Conservation (phyloP, 2,329 filamentous ascomycete species). For the Lasiodiplodia sp. region DNA sequence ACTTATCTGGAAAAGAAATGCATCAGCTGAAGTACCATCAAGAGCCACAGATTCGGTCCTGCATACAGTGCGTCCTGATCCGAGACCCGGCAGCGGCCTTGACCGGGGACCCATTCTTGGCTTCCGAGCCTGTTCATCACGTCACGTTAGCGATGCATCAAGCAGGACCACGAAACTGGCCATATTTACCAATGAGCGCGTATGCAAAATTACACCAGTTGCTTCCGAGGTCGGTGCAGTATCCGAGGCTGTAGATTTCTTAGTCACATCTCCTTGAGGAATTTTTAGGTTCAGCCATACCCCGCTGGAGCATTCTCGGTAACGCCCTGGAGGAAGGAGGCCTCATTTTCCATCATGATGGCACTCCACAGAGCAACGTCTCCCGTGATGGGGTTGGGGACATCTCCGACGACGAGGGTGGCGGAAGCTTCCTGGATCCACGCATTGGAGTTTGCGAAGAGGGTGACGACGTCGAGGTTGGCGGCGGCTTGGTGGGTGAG, state of each 20-base stretch:
- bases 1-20: slow-evolving; percentile 32
- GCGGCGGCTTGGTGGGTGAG: slow-evolving; percentile 32
- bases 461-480: slow-evolving; percentile 37
- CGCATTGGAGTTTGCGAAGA: slow-evolving; percentile 32
- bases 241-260: slow-evolving; percentile 26
- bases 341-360: slow-evolving; percentile 37
- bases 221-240: slow-evolving; percentile 34
- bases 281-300: not conserved
- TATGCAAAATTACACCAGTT: slow-evolving; percentile 40
- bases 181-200: slow-evolving; percentile 29
- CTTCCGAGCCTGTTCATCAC: slow-evolving; percentile 29
- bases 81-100: slow-evolving; percentile 33
- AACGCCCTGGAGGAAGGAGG: slow-evolving; percentile 38
- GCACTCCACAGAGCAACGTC: slow-evolving; percentile 38
- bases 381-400: slow-evolving; percentile 34
- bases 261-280: not conserved
- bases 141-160: not conserved
- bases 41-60: not conserved
- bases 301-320: slow-evolving; percentile 33
- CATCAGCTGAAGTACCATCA: not conserved
- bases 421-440: slow-evolving; percentile 35
- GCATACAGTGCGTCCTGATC: slow-evolving; percentile 36
- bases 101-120: slow-evolving; percentile 33
- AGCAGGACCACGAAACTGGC: not conserved
- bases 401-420: slow-evolving; percentile 36